Evolutionary conservation across 2,329 filamentous ascomycete genomes (phyloP).

Genomic region (Macroventuria anomochaeta): DNA sequence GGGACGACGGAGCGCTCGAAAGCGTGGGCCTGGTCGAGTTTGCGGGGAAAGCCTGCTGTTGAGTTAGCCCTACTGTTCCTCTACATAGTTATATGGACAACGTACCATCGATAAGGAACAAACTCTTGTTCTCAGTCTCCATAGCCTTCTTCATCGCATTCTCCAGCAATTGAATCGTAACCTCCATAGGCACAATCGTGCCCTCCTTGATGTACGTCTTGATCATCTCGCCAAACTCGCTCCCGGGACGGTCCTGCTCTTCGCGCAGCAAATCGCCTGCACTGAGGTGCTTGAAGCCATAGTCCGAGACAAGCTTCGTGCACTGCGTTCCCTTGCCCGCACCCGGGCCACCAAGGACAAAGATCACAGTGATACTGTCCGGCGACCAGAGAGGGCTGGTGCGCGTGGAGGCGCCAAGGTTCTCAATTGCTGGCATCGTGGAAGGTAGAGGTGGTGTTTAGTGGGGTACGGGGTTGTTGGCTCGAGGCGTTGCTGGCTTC

Average conservation of each 20-base stretch:
- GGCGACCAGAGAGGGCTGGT: constrained; percentile 74
- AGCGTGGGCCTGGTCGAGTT: constrained; percentile 94
- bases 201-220: constrained; percentile 92
- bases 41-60: constrained; percentile 79
- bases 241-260: constrained; percentile 86
- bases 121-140: constrained; percentile 59
- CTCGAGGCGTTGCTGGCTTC: constrained; percentile 24
- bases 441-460: constrained; percentile 23
- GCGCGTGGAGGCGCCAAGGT: constrained; percentile 54
- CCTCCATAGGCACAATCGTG: constrained; percentile 97
- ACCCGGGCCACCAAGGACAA: constrained; percentile 94
- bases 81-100: neutral
- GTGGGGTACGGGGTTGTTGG: constrained; percentile 31
- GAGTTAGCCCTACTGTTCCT: neutral
- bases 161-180: constrained; percentile 90
- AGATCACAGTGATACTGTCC: constrained; percentile 85
- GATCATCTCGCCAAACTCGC: constrained; percentile 92
- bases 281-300: constrained; percentile 90
- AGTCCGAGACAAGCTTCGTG: constrained; percentile 82
- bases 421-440: constrained; percentile 50
- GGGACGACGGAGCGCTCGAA: constrained; percentile 91
- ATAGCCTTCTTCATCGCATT: constrained; percentile 85
- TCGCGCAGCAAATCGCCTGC: constrained; percentile 92
- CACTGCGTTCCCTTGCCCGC: constrained; percentile 98
- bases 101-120: constrained; percentile 74